Percentiles rank a stretch among this genome's conserved stretches.
Conservation (phyloP, 2,329 filamentous ascomycete genomes). For the Geosmithia morbida region DNA sequence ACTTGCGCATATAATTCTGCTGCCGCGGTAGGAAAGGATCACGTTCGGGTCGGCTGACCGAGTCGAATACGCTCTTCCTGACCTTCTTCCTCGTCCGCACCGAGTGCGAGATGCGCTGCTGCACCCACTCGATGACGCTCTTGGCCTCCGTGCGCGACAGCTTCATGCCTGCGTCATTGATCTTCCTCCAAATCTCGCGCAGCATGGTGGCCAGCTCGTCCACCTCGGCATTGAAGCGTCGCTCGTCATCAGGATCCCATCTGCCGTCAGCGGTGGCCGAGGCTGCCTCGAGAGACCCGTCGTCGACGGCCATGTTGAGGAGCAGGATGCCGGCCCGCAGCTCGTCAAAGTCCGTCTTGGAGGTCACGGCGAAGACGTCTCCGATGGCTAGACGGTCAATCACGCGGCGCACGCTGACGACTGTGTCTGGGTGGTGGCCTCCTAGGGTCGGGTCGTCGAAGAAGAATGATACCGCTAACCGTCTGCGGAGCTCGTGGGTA, state of each 20-base stretch:
- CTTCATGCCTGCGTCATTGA: conserved; percentile 60
- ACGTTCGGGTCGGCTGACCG: conserved; percentile 9
- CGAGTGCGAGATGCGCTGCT: conserved; percentile 55
- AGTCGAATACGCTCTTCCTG: conserved; percentile 36
- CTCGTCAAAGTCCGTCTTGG: conserved; percentile 51
- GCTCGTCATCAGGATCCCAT: conserved; percentile 14
- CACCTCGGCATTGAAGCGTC: conserved; percentile 53
- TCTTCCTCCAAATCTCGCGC: conserved; percentile 42
- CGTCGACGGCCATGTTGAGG: conserved; percentile 62
- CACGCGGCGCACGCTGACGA: conserved; percentile 26
- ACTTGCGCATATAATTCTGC: conserved; percentile 35
- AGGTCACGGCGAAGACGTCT: conserved; percentile 35
- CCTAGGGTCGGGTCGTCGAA: conserved; percentile 33
- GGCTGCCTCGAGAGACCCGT: conserved; percentile 24
- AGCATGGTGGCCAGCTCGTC: conserved; percentile 51
- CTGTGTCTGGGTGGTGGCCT: conserved; percentile 22
- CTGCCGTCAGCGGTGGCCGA: conserved; percentile 2
- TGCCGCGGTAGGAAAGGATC: conserved; percentile 26
- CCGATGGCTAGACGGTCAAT: conserved; percentile 26
- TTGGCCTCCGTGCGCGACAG: conserved; percentile 66
- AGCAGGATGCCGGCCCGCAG: conserved; percentile 52
- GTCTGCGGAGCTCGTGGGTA: conserved; percentile 46
- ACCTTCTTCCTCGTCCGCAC: conserved; percentile 50
- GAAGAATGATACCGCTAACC: conserved; percentile 51
- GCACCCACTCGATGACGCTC: conserved; percentile 57